A percentile compares a stretch with the other conserved stretches of the same genome.
Evolutionary conservation across 2,329 filamentous ascomycete genomes (phyloP).

Genomic region (Cryphonectria parasitica): DNA sequence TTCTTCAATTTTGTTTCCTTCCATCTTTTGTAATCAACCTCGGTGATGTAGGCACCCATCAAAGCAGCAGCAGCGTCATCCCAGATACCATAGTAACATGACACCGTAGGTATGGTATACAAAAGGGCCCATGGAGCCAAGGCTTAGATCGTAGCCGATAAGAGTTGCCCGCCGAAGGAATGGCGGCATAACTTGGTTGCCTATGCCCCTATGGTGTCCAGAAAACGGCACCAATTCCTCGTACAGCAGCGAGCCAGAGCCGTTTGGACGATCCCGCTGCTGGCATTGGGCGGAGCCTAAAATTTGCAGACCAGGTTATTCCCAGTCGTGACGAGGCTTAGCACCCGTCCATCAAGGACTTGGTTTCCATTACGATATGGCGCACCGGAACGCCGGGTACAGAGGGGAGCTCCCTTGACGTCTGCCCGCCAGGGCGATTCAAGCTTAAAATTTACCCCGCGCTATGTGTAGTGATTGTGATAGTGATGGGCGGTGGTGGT

Average conservation of each 20-base stretch:
- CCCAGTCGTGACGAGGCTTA: slow-evolving; percentile 7
- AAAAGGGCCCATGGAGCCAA: background rate
- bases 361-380: background rate
- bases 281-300: background rate
- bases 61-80: background rate
- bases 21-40: background rate
- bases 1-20: background rate
- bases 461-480: background rate
- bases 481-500: background rate
- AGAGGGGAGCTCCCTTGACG: background rate
- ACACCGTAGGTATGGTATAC: background rate
- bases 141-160: background rate
- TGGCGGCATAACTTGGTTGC: slow-evolving; percentile 1
- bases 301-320: background rate
- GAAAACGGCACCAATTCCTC: background rate
- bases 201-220: background rate
- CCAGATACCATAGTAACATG: background rate
- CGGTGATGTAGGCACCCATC: background rate
- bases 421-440: background rate
- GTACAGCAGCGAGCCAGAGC: slow-evolving; percentile 5
- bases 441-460: slow-evolving; percentile 6
- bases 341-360: background rate
- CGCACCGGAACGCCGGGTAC: slow-evolving; percentile 12
- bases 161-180: background rate
- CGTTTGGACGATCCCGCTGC: background rate